A percentile compares a stretch with the other conserved stretches of the same genome.
phyloP scores from a whole-genome alignment of 164 flowering plant genomes.

The Amborella trichopoda region DNA sequence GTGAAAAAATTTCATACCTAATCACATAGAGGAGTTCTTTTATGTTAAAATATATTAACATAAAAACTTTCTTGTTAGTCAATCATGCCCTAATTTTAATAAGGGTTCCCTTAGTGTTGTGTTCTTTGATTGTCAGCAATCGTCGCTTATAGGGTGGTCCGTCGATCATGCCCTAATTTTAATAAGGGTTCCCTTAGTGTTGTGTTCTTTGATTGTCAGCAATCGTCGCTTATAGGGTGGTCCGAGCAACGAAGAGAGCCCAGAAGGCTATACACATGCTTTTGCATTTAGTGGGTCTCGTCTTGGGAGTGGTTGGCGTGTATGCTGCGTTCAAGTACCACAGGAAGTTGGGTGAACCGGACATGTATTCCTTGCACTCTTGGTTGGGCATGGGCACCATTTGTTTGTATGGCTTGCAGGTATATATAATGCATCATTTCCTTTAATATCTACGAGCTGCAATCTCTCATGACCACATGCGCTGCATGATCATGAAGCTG shows the following conservation, averaged over 20 bases:
- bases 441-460: too few relatives aligned
- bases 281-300: constrained; percentile 36
- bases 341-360: constrained; percentile 12
- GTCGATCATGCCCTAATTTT: background rate
- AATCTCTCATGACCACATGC: too few relatives aligned
- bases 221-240: constrained; percentile 45
- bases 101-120: background rate
- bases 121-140: background rate
- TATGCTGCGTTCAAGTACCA: constrained; percentile 51
- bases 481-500: too few relatives aligned
- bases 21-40: too few relatives aligned
- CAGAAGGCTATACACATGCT: constrained; percentile 28
- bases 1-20: too few relatives aligned
- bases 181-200: background rate
- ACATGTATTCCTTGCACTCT: constrained; percentile 48
- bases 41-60: background rate
- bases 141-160: background rate
- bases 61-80: background rate
- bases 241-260: constrained; percentile 21
- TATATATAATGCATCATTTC: too few relatives aligned
- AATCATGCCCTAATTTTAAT: background rate
- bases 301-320: constrained; percentile 46
- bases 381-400: constrained; percentile 72
- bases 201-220: constrained; percentile 22
- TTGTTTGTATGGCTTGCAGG: constrained; percentile 51